Conservation (phyloP, 129 eudicot species). For the Escallonia herrerae region DNA sequence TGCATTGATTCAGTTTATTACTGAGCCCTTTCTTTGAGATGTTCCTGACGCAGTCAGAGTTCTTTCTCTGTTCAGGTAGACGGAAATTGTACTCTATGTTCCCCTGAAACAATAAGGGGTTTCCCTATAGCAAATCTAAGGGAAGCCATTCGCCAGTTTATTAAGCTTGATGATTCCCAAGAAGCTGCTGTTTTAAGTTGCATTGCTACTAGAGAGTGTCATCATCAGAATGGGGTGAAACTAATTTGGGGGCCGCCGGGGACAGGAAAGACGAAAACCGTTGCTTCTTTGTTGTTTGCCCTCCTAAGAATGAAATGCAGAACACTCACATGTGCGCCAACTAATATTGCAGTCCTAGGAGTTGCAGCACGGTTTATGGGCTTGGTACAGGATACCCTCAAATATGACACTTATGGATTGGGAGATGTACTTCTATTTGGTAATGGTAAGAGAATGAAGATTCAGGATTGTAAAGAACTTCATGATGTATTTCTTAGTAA, state of each 20-base stretch:
- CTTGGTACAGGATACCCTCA: conserved; percentile 18
- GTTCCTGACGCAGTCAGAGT: not conserved
- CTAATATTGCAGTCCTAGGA: conserved; percentile 58
- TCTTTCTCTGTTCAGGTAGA: conserved; percentile 12
- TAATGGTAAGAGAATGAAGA: conserved; percentile 47
- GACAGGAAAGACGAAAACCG: conserved; percentile 68
- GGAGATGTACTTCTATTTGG: conserved; percentile 72
- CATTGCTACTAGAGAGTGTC: conserved; percentile 34
- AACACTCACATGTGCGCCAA: conserved; percentile 71
- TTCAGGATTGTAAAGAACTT: conserved; percentile 46
- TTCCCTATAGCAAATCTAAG: not conserved
- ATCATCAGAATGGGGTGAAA: conserved; percentile 29
- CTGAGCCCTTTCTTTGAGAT: not conserved
- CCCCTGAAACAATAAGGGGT: not conserved
- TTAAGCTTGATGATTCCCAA: conserved; percentile 49
- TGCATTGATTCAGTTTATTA: not conserved
- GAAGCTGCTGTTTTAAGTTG: conserved; percentile 48
- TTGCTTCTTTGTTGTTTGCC: conserved; percentile 22
- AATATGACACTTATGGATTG: conserved; percentile 49
- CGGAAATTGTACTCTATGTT: conserved; percentile 20
- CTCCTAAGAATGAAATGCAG: conserved; percentile 45
- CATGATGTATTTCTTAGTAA: conserved; percentile 31
- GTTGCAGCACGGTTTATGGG: conserved; percentile 35
- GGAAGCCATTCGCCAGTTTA: conserved; percentile 5
- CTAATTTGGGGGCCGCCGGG: conserved; percentile 91